Base-by-base conservation (phyloP, 1,139 yeast genomes). In the Zygosaccharomyces sapae region DNA sequence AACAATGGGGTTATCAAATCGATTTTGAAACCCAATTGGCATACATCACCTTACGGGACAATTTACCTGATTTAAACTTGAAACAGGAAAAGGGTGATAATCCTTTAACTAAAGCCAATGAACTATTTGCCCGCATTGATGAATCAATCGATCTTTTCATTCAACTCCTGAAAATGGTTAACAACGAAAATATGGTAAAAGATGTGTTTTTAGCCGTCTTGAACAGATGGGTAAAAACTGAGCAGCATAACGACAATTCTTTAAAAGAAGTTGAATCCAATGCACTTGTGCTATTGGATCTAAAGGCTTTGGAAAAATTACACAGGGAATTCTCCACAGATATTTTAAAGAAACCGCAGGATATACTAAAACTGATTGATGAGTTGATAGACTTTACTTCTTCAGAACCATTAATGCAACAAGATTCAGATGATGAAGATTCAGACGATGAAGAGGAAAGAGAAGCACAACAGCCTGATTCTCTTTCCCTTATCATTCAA, bases 241-340 rank as follows among this genome's bases (percentile, higher is more conserved):
- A 54, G 3, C 49, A 63, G 9, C 51, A 56, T n/a, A 51, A 54
- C 2, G 41, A 41, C 12, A 44, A 50, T 4, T 41, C 40, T 9
- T 46, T 54, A 10, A 43, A 54, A 3, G 63, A 59, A 2, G 69
- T 61, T 2, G 73, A 67, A 9, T 68, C 69, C 4, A 74, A 77
- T 51, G 75, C 83, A 48, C 58, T 74, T 16, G 73, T 78, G 38
- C 68, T 88, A 40, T 70, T 80, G 5, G 83, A 85, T 59, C 70
- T 86, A 50, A 77, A 84, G 50, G 61, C 87, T 13, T 67, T 89
- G 43, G 92, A 88, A 57, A 68, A 70, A 16, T 66, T 87, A 38
- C 79, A 82, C 12, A 75, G 74, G 12, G 72, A 72, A 24, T 83
- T 84, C 55, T 83, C 79, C 51, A 79, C 80, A 8, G 74, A 74